A percentile compares a stretch with the other conserved stretches of the same genome.
phyloP scores from a whole-genome alignment of 129 eudicot species.

The Chrysanthemum seticuspe region DNA sequence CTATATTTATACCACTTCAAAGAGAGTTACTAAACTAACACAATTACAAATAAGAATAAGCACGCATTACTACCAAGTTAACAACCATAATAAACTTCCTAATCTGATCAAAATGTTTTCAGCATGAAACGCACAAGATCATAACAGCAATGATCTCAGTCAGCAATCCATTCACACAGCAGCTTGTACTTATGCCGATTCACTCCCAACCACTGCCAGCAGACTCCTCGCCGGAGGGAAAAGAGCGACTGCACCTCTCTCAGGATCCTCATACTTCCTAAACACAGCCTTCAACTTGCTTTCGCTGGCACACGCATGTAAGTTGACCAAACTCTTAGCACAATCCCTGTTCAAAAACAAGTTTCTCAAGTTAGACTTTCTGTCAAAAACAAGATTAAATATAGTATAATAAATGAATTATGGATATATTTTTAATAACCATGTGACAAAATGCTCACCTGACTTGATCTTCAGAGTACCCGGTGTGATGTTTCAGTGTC shows the following conservation, averaged over 20 bases:
- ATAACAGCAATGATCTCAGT: constrained; percentile 33
- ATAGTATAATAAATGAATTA: not conserved
- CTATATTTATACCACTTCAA: no score
- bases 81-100: constrained; percentile 10
- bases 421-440: not conserved
- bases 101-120: not conserved
- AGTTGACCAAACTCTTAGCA: constrained; percentile 48
- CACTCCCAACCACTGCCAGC: constrained; percentile 19
- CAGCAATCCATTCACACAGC: constrained; percentile 8
- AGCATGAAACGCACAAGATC: constrained; percentile 1
- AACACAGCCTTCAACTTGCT: constrained; percentile 49
- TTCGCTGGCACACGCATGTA: constrained; percentile 46
- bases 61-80: constrained; percentile 9
- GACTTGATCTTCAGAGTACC: constrained; percentile 60
- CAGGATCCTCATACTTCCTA: constrained; percentile 45
- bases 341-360: constrained; percentile 44
- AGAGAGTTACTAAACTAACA: no score
- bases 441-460: constrained; percentile 32
- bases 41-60: not conserved
- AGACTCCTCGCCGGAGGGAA: constrained; percentile 45
- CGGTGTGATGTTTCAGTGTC: constrained; percentile 74
- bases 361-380: not conserved
- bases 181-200: not conserved
- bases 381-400: not conserved
- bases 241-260: constrained; percentile 48